Percentiles rank a stretch among this genome's conserved stretches.
Conservation (phyloP, 306 rosid species). For the Vicia villosa region DNA sequence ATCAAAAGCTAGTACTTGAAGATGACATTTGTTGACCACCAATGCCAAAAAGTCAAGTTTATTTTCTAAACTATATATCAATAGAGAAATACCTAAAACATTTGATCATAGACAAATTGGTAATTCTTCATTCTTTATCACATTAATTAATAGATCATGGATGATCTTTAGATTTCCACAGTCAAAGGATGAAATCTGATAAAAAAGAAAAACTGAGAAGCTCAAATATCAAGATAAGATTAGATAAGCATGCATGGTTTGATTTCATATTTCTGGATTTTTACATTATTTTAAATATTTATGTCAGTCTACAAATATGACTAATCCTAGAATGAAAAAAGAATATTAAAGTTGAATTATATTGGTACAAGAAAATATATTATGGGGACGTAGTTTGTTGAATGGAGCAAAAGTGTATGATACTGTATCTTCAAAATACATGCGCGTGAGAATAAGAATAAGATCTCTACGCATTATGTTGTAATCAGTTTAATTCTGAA, state of each 20-base stretch:
- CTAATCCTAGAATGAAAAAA: background rate
- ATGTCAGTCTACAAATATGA: constrained; percentile 4
- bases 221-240: constrained; percentile 36
- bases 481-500: background rate
- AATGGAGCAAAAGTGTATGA: constrained; percentile 13
- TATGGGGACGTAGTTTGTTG: constrained; percentile 23
- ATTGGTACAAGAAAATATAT: background rate
- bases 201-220: constrained; percentile 26
- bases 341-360: background rate
- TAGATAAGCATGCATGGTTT: constrained; percentile 17
- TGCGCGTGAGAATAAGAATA: constrained; percentile 37
- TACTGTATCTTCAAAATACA: constrained; percentile 28
- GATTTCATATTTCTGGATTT: background rate
- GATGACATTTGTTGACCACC: constrained; percentile 18
- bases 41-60: constrained; percentile 32
- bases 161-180: constrained; percentile 19
- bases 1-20: background rate
- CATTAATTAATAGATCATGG: constrained; percentile 5
- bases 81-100: background rate
- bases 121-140: background rate
- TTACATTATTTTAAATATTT: constrained; percentile 9
- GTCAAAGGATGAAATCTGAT: constrained; percentile 33
- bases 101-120: constrained; percentile 18
- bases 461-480: constrained; percentile 7
- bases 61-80: background rate